Evolutionary conservation across 2,329 filamentous ascomycete genomes (phyloP).

Genomic region (Fusarium protoensiforme): DNA sequence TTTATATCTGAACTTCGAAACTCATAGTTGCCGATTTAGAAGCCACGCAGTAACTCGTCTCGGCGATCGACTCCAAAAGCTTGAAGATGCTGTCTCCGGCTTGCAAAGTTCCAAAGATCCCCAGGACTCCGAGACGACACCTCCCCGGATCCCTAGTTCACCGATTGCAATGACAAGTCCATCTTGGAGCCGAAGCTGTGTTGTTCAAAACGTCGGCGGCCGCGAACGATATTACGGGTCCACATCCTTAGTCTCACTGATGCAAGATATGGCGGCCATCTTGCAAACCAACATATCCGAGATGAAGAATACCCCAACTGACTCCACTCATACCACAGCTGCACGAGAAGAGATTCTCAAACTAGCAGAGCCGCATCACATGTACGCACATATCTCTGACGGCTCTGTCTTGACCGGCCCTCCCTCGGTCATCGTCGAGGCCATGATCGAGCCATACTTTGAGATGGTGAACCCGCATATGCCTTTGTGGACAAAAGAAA

Average conservation of each 20-base stretch:
- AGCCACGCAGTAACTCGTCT: constrained; percentile 13
- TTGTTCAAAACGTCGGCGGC: not conserved
- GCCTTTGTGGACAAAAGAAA: constrained; percentile 9
- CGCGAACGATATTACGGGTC: constrained; percentile 12
- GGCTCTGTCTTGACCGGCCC: constrained; percentile 11
- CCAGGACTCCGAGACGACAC: not conserved
- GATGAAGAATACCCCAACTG: not conserved
- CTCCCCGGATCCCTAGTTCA: not conserved
- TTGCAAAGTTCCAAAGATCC: not conserved
- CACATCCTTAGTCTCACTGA: constrained; percentile 7
- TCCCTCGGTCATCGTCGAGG: constrained; percentile 12
- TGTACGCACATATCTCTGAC: constrained; percentile 1
- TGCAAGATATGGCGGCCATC: constrained; percentile 12
- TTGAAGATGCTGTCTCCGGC: constrained; percentile 3
- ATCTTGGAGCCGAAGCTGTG: not conserved
- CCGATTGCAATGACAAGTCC: not conserved
- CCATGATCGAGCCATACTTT: constrained; percentile 20
- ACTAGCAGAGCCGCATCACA: not conserved
- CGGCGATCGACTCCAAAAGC: constrained; percentile 12
- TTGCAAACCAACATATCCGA: constrained; percentile 1
- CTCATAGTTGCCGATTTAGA: not conserved
- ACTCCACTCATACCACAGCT: not conserved
- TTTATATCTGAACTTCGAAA: not conserved
- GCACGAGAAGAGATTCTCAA: constrained; percentile 7
- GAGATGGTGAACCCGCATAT: constrained; percentile 15